phyloP scores from a whole-genome alignment of 1,284 basidiomycete genomes.

The Trametes pubescens region DNA sequence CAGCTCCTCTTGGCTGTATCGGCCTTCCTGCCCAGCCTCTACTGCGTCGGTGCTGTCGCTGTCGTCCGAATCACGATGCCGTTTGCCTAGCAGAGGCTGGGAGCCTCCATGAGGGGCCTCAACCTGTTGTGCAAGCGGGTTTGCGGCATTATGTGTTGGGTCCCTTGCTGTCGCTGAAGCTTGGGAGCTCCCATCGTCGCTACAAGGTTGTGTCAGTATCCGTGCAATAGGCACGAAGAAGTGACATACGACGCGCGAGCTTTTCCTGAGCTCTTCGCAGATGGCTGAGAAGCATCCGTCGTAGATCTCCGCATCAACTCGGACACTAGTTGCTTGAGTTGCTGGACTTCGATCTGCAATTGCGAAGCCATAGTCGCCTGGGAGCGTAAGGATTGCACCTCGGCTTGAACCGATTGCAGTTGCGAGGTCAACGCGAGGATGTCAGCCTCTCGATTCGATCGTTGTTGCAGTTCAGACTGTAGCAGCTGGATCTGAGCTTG shows the following conservation, averaged over 20 bases:
- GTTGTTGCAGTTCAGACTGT: conserved; percentile 42
- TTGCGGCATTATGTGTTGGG: conserved; percentile 2
- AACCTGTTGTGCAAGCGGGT: conserved; percentile 1
- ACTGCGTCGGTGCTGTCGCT: conserved; percentile 51
- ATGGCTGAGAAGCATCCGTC: conserved; percentile 6
- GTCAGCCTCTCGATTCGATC: conserved; percentile 47
- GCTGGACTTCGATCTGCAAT: conserved; percentile 36
- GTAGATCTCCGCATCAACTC: conserved; percentile 10
- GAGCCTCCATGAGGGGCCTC: conserved; percentile 17
- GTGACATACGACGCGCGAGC: conserved; percentile 34
- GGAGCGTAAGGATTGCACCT: conserved; percentile 35
- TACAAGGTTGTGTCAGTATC: conserved; percentile 9
- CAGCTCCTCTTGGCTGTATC: conserved; percentile 46
- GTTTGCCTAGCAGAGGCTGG: conserved; percentile 60
- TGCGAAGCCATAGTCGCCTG: conserved; percentile 30
- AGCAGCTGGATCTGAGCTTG: conserved; percentile 55
- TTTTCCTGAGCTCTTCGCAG: conserved; percentile 35
- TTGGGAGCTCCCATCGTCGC: conserved; percentile 21
- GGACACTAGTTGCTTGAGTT: conserved; percentile 31
- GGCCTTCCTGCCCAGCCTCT: conserved; percentile 51
- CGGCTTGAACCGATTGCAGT: conserved; percentile 30
- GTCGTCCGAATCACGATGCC: conserved; percentile 58
- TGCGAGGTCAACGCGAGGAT: conserved; percentile 32
- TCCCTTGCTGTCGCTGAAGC: conserved; percentile 11
- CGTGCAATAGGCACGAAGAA: not conserved